These are phyloP conservation scores for Spatholobus suberectus DNA, from an alignment of 306 rosid species.

Conservation along the genomic window DNA sequence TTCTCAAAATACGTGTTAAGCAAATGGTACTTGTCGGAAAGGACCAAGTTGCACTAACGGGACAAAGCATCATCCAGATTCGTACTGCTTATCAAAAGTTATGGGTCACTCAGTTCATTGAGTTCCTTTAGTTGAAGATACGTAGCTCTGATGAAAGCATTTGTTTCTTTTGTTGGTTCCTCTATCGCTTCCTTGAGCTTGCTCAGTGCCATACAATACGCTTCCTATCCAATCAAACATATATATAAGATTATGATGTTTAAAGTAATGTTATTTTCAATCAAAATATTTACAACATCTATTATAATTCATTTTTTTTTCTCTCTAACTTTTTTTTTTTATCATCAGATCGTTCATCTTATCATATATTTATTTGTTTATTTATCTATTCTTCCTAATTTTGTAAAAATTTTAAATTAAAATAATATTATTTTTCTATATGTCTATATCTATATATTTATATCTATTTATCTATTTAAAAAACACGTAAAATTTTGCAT, in stretches of 20 bases:
- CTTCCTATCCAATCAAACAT: conserved; percentile 41
- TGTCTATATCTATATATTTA: too few species aligned
- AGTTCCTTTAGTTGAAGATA: conserved; percentile 44
- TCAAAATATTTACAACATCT: too few species aligned
- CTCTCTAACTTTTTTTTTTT: too few species aligned
- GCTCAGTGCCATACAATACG: conserved; percentile 48
- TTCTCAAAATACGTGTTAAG: not conserved
- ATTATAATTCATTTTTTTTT: not conserved
- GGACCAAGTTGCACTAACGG: not conserved
- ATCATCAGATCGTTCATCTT: too few species aligned
- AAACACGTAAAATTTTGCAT: not conserved
- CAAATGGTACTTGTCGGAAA: not conserved
- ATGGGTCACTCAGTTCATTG: not conserved
- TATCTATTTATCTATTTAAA: too few species aligned
- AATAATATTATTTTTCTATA: too few species aligned
- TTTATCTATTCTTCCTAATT: too few species aligned
- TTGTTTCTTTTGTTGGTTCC: conserved; percentile 50
- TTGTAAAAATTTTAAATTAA: too few species aligned
- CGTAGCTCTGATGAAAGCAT: conserved; percentile 39
- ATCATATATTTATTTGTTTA: too few species aligned
- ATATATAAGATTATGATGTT: not conserved
- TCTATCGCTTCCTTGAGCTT: conserved; percentile 51
- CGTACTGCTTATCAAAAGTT: conserved; percentile 14
- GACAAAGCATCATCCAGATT: conserved; percentile 17
- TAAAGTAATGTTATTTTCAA: not conserved